A percentile compares a stretch with the other conserved stretches of the same genome.
phyloP scores from a whole-genome alignment of 78 protist species.

The Monocercomonoides exilis region DNA sequence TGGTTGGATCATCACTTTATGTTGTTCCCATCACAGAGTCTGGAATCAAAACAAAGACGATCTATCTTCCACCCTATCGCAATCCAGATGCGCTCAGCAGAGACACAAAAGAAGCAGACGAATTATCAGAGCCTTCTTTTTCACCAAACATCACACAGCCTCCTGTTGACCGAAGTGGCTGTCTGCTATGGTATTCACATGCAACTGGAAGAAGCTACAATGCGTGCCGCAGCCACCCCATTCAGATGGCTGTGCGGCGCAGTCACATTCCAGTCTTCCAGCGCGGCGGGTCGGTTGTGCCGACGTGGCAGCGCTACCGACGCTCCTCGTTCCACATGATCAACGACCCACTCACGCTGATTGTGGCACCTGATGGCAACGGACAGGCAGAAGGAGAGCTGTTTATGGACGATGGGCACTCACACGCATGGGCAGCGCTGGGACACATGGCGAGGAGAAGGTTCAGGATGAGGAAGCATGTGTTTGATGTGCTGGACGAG shows the following conservation, averaged over 20 bases:
- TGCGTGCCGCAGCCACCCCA: background rate
- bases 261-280: conserved; percentile 15
- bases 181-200: background rate
- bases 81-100: background rate
- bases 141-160: background rate
- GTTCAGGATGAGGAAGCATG: background rate
- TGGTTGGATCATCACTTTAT: conserved; percentile 57
- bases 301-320: background rate
- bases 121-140: background rate
- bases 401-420: conserved; percentile 14
- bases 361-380: background rate
- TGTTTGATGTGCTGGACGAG: too few relatives aligned
- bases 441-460: background rate
- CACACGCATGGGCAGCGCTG: background rate
- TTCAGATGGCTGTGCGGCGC: background rate
- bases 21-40: conserved; percentile 46
- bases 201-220: background rate
- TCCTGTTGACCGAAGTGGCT: background rate
- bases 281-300: conserved; percentile 10
- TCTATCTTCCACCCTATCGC: conserved; percentile 41
- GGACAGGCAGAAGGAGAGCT: conserved; percentile 14
- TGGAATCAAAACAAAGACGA: background rate
- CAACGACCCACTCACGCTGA: conserved; percentile 6
- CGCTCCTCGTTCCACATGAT: conserved; percentile 11
- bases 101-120: too few relatives aligned